Evolutionary conservation across 345 rosid species (phyloP).

Genomic region (Lagerstroemia speciosa): DNA sequence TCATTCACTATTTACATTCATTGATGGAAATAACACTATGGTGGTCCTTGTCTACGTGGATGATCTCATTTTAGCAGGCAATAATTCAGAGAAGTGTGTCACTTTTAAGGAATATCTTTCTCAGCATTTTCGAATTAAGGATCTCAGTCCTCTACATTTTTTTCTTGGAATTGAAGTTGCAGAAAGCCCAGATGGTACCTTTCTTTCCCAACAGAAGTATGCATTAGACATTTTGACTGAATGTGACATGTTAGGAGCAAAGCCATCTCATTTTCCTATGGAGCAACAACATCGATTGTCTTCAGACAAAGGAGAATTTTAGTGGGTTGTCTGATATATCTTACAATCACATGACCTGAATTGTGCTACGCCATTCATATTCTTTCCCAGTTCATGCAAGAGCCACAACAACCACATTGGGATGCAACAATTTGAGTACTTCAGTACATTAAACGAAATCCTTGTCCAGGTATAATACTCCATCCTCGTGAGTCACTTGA

Average conservation of each 20-base stretch:
- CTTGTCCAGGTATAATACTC: background rate
- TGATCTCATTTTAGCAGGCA: too few relatives aligned
- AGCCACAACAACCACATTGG: background rate
- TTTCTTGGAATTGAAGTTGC: background rate
- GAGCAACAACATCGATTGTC: too few relatives aligned
- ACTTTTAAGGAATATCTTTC: too few relatives aligned
- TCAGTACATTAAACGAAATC: background rate
- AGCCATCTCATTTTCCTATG: too few relatives aligned
- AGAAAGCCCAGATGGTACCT: background rate
- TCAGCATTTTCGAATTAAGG: background rate
- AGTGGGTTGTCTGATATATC: too few relatives aligned
- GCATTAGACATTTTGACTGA: background rate
- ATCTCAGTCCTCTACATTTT: background rate
- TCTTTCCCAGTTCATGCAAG: background rate
- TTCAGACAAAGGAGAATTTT: too few relatives aligned
- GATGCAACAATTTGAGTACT: background rate
- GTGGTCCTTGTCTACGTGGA: too few relatives aligned
- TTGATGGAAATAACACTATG: too few relatives aligned
- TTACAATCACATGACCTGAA: background rate
- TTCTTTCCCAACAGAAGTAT: background rate
- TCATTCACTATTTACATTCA: too few relatives aligned
- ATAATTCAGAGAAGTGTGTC: too few relatives aligned
- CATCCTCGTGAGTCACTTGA: background rate
- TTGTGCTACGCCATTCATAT: background rate
- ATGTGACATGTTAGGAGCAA: background rate